Evolutionary conservation across 2,329 filamentous ascomycete genomes (phyloP).

Genomic region (Sordariomycetes sp.): DNA sequence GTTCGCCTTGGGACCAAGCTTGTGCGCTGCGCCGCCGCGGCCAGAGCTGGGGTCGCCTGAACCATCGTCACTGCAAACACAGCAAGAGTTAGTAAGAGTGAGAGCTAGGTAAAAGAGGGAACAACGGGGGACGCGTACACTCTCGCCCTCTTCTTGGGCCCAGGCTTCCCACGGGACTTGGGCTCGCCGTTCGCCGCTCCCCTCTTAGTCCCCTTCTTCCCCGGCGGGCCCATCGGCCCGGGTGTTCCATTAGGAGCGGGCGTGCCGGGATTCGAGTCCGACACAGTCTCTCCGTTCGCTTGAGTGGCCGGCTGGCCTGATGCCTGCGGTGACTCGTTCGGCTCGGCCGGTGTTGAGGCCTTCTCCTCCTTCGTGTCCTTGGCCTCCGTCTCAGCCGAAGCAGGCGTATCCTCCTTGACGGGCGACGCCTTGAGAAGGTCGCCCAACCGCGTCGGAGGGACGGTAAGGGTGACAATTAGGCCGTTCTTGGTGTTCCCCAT

Average conservation of each 20-base stretch:
- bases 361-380: constrained; percentile 19
- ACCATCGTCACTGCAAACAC: constrained; percentile 47
- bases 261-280: constrained; percentile 50
- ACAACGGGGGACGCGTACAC: constrained; percentile 53
- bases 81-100: constrained; percentile 13
- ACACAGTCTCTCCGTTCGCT: constrained; percentile 43
- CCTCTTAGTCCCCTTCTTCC: constrained; percentile 68
- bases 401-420: constrained; percentile 30
- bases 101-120: constrained; percentile 4
- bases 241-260: constrained; percentile 46
- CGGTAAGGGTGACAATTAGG: constrained; percentile 40
- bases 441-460: constrained; percentile 38
- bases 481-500: constrained; percentile 11
- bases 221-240: constrained; percentile 53
- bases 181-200: constrained; percentile 52
- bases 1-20: constrained; percentile 92
- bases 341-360: constrained; percentile 2
- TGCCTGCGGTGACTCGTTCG: constrained; percentile 31
- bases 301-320: constrained; percentile 25
- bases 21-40: constrained; percentile 51
- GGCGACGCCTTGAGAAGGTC: constrained; percentile 34
- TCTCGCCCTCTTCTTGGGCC: constrained; percentile 92
- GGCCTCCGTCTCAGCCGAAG: constrained; percentile 24
- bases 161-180: constrained; percentile 77
- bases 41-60: constrained; percentile 46